These are phyloP conservation scores for Saprolegnia diclina DNA, from an alignment of 352 stramenopile genomes.

Conservation along the genomic window DNA sequence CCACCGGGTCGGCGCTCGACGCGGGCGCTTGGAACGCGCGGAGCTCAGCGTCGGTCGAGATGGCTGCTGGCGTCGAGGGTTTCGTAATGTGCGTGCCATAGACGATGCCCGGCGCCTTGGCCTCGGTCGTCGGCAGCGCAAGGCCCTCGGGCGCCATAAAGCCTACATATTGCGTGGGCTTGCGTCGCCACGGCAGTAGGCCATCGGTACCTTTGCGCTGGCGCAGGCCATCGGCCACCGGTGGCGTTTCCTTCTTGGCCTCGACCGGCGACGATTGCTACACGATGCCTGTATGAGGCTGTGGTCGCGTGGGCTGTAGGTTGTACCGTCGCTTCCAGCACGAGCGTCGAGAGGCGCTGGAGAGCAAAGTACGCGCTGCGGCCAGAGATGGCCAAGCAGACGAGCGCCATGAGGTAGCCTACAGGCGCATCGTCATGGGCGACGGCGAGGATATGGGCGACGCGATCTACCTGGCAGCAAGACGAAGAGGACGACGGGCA, in stretches of 20 bases:
- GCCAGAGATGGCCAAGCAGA: neutral
- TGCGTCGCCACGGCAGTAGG: neutral
- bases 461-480: constrained; percentile 15
- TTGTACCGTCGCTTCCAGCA: neutral
- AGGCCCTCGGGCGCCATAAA: constrained; percentile 12
- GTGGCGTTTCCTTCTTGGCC: neutral
- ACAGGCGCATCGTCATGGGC: neutral
- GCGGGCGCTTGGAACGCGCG: neutral
- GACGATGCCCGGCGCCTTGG: neutral
- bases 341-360: neutral
- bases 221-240: constrained; percentile 7
- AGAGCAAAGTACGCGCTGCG: constrained; percentile 5
- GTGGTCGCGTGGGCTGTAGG: neutral
- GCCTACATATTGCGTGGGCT: neutral
- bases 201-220: neutral
- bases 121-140: neutral
- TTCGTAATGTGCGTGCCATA: neutral
- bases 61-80: neutral
- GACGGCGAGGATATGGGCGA: neutral
- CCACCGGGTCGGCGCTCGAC: neutral
- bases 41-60: constrained; percentile 6
- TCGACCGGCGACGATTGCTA: neutral
- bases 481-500: constrained; percentile 10
- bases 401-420: constrained; percentile 10
- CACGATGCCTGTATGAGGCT: neutral